Percentiles rank a stretch among this genome's conserved stretches.
These are phyloP conservation scores for Verbascum thapsus DNA, from an alignment of 257 asterid genomes.

Conservation along the genomic window DNA sequence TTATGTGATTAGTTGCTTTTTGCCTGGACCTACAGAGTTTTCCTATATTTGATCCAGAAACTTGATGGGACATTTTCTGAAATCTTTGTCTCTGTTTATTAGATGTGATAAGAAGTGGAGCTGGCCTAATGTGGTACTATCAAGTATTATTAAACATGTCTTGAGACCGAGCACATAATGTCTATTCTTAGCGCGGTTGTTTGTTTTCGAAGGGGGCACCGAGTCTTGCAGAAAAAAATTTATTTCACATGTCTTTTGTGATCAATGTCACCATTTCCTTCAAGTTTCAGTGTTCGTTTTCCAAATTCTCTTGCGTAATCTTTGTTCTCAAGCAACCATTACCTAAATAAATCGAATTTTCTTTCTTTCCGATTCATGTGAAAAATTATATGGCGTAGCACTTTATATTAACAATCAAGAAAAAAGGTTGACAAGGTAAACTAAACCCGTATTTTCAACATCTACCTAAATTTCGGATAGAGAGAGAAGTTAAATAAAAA, in stretches of 20 bases:
- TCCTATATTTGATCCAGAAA: constrained; percentile 9
- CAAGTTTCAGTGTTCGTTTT: neutral
- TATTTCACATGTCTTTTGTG: constrained; percentile 5
- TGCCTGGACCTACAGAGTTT: neutral
- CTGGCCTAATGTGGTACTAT: neutral
- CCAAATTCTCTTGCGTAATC: constrained; percentile 1
- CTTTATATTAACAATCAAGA: constrained; percentile 19
- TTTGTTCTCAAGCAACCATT: neutral
- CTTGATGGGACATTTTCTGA: neutral
- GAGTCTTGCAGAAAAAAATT: neutral
- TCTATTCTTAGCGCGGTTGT: constrained; percentile 12
- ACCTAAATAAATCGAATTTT: neutral
- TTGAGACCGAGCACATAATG: constrained; percentile 8
- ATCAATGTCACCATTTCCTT: constrained; percentile 15
- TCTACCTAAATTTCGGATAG: neutral
- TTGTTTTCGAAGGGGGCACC: neutral
- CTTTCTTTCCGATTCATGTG: constrained; percentile 11
- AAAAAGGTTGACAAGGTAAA: constrained; percentile 7
- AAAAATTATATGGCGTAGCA: constrained; percentile 2
- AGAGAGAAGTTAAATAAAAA: neutral
- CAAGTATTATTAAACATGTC: neutral
- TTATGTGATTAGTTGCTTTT: neutral
- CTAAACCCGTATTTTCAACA: neutral
- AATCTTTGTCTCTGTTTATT: constrained; percentile 4
- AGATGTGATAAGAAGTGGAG: constrained; percentile 9